These are phyloP conservation scores for Pleurostoma richardsiae DNA, from an alignment of 2,329 filamentous ascomycete species.

Conservation along the genomic window DNA sequence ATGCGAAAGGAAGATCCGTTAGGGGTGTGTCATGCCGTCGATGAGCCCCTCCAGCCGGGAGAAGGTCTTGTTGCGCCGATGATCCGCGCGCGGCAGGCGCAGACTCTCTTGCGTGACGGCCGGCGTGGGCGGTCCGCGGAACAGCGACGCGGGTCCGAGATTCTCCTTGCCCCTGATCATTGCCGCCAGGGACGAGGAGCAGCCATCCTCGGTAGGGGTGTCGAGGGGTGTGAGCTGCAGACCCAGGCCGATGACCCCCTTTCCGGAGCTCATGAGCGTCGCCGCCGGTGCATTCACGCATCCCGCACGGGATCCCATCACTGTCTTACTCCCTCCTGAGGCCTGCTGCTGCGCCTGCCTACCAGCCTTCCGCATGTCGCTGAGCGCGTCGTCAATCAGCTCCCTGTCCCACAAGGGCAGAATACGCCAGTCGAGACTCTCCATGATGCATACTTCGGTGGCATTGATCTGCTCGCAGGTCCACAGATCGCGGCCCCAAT, in stretches of 20 bases:
- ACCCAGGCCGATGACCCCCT: slow-evolving; percentile 31
- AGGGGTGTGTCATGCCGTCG: background rate
- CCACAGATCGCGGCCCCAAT: slow-evolving; percentile 54
- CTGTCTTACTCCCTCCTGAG: background rate
- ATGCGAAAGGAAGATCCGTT: background rate
- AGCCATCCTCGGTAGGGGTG: slow-evolving; percentile 25
- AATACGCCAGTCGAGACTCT: slow-evolving; percentile 59
- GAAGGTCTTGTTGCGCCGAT: background rate
- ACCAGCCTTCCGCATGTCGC: slow-evolving; percentile 59
- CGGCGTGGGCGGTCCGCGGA: too few relatives aligned
- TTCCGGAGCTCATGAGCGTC: slow-evolving; percentile 16
- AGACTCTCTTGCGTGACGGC: too few relatives aligned
- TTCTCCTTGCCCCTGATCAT: too few relatives aligned
- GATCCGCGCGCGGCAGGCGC: too few relatives aligned
- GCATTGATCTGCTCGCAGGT: slow-evolving; percentile 57
- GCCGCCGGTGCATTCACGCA: background rate
- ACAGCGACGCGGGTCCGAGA: too few relatives aligned
- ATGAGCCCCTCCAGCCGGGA: background rate
- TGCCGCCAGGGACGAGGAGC: background rate
- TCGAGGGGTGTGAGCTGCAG: slow-evolving; percentile 35
- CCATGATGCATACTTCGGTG: slow-evolving; percentile 60
- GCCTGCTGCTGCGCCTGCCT: slow-evolving; percentile 15
- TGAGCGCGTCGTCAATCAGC: slow-evolving; percentile 53
- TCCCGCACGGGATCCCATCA: too few relatives aligned
- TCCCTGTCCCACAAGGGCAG: slow-evolving; percentile 53